Conservation (phyloP, 805 yeast species). For the Myxozyma kluyveri region DNA sequence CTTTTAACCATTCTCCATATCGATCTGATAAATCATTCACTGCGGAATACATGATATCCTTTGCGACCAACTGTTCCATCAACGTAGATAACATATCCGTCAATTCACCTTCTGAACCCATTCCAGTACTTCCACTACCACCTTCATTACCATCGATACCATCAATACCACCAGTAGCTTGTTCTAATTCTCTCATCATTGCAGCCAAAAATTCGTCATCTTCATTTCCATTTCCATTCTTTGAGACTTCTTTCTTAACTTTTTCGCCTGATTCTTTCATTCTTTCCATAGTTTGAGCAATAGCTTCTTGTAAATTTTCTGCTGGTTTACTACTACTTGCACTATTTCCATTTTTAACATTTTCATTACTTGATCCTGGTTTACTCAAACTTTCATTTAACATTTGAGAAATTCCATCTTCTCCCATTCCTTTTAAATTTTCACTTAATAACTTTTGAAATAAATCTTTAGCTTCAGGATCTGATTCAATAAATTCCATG, state of each 20-base stretch:
- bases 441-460: background rate
- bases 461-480: background rate
- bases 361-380: background rate
- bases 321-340: background rate
- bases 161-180: slow-evolving; percentile 40
- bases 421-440: background rate
- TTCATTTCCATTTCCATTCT: slow-evolving; percentile 29
- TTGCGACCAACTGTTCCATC: slow-evolving; percentile 77
- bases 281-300: slow-evolving; percentile 75
- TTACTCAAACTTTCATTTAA: background rate
- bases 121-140: slow-evolving; percentile 40
- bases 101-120: slow-evolving; percentile 54
- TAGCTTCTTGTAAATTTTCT: slow-evolving; percentile 60
- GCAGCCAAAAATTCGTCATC: slow-evolving; percentile 57
- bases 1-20: slow-evolving; percentile 67
- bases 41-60: slow-evolving; percentile 84
- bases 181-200: slow-evolving; percentile 59
- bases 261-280: slow-evolving; percentile 71
- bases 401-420: background rate
- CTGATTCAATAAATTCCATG: background rate
- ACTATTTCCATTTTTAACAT: background rate
- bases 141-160: slow-evolving; percentile 41
- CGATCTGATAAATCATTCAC: slow-evolving; percentile 73
- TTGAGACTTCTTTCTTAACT: slow-evolving; percentile 56
- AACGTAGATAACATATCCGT: slow-evolving; percentile 64